A percentile compares a stretch with the other conserved stretches of the same genome.
phyloP scores from a whole-genome alignment of 371 early-diverging fungal species.

The Mortierella polycephala region DNA sequence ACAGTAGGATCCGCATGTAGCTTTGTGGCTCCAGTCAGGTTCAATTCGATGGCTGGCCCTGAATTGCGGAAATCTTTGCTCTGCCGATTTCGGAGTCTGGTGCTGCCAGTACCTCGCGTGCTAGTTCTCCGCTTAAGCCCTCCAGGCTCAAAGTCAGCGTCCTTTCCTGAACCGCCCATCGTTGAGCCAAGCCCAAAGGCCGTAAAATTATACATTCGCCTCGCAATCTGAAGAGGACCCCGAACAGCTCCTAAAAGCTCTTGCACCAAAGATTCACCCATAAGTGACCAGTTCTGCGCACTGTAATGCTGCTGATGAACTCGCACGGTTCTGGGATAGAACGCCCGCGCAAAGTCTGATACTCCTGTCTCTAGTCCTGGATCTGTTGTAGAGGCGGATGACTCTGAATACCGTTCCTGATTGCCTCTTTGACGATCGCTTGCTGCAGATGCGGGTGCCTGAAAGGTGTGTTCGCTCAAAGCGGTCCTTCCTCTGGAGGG shows the following conservation, averaged over 20 bases:
- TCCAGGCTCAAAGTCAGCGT: conserved; percentile 12
- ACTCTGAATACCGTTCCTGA: background rate
- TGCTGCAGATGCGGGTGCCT: conserved; percentile 10
- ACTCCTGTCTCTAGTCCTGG: background rate
- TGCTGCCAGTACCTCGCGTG: background rate
- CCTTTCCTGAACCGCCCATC: background rate
- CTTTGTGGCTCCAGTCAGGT: conserved; percentile 1
- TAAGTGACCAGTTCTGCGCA: conserved; percentile 36
- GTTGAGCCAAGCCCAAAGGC: conserved; percentile 22
- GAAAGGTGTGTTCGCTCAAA: conserved; percentile 34
- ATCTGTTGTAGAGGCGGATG: background rate
- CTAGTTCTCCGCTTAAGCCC: conserved; percentile 7
- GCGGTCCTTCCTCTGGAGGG: conserved; percentile 16
- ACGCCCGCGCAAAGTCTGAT: background rate
- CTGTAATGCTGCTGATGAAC: conserved; percentile 15
- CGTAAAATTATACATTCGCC: conserved; percentile 39
- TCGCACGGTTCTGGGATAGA: conserved; percentile 26
- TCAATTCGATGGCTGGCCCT: conserved; percentile 26
- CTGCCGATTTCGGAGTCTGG: conserved; percentile 7
- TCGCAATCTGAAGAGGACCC: conserved; percentile 43
- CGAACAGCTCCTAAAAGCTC: conserved; percentile 50
- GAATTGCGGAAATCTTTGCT: conserved; percentile 21
- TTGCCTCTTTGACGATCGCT: background rate
- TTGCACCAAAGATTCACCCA: conserved; percentile 52
- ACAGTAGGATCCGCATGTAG: no score